A percentile compares a stretch with the other conserved stretches of the same genome.
These are phyloP conservation scores for Colletotrichum sp. DNA, from an alignment of 2,329 filamentous ascomycete genomes.

Conservation along the genomic window DNA sequence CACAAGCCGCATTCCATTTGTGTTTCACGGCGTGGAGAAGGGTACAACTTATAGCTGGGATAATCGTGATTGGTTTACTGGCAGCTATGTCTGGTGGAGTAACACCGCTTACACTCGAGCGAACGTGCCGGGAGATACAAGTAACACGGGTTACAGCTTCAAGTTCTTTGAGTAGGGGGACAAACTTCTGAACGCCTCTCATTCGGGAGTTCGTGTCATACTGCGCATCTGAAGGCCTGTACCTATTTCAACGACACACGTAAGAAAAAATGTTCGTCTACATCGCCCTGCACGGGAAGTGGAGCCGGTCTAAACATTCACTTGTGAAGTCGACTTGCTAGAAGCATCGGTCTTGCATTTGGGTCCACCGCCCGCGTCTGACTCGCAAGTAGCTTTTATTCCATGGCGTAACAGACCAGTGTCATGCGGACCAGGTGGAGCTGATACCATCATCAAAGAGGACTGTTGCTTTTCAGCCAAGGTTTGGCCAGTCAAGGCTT, in stretches of 20 bases:
- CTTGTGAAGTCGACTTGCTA: neutral
- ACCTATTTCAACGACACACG: neutral
- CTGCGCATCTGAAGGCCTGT: neutral
- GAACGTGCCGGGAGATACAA: slow-evolving; percentile 21
- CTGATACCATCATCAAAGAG: neutral
- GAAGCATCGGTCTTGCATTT: neutral
- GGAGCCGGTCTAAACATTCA: neutral
- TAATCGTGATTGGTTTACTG: slow-evolving; percentile 24
- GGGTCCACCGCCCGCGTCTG: accelerated
- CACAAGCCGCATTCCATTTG: slow-evolving; percentile 21
- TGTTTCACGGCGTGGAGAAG: slow-evolving; percentile 26
- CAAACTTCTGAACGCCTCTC: neutral
- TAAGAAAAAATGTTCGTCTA: neutral
- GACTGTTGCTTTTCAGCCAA: neutral
- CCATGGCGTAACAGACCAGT: neutral
- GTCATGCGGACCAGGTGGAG: neutral
- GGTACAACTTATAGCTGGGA: slow-evolving; percentile 24
- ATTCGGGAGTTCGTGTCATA: neutral
- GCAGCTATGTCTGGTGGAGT: slow-evolving; percentile 25
- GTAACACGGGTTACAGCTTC: slow-evolving; percentile 23
- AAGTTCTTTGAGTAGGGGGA: slow-evolving; percentile 25
- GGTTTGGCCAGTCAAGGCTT: neutral
- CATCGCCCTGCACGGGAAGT: neutral
- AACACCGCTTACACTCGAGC: slow-evolving; percentile 21
- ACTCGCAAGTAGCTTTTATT: neutral